A percentile compares a stretch with the other conserved stretches of the same genome.
Conservation (phyloP, 1,284 basidiomycete genomes). For the Mycena citricolor region DNA sequence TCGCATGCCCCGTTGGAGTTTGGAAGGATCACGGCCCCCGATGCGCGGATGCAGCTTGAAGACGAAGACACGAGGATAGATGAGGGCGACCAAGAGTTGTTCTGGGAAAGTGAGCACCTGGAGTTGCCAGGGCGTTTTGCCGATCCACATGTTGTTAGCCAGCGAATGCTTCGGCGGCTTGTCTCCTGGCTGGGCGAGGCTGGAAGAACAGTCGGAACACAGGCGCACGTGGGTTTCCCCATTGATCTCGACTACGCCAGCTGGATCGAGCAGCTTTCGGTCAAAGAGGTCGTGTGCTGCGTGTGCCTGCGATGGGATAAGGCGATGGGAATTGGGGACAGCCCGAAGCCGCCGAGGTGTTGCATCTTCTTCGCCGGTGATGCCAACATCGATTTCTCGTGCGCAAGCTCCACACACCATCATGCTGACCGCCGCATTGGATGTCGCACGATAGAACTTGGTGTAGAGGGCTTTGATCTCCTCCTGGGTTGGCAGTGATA, state of each 20-base stretch:
- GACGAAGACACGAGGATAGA: constrained; percentile 32
- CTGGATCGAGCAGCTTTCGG: constrained; percentile 1
- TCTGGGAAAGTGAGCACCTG: constrained; percentile 28
- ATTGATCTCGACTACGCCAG: not conserved
- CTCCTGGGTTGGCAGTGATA: constrained; percentile 16
- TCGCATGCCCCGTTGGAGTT: constrained; percentile 26
- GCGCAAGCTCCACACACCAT: constrained; percentile 24
- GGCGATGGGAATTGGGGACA: constrained; percentile 14
- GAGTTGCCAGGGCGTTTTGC: constrained; percentile 24
- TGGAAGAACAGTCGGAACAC: not conserved
- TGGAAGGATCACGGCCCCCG: no score
- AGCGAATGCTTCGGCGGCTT: constrained; percentile 25
- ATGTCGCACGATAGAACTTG: constrained; percentile 24
- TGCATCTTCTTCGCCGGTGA: not conserved
- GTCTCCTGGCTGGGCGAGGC: not conserved
- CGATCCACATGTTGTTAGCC: constrained; percentile 33
- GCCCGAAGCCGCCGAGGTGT: not conserved
- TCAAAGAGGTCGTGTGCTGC: constrained; percentile 10
- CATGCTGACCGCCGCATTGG: constrained; percentile 17
- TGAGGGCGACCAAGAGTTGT: constrained; percentile 28
- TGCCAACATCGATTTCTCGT: constrained; percentile 11
- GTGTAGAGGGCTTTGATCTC: constrained; percentile 19
- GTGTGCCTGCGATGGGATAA: constrained; percentile 12
- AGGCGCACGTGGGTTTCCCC: not conserved
- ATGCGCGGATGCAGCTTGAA: constrained; percentile 31